These are phyloP conservation scores for Nasturtium officinale DNA, from an alignment of 345 rosid genomes.

Conservation along the genomic window DNA sequence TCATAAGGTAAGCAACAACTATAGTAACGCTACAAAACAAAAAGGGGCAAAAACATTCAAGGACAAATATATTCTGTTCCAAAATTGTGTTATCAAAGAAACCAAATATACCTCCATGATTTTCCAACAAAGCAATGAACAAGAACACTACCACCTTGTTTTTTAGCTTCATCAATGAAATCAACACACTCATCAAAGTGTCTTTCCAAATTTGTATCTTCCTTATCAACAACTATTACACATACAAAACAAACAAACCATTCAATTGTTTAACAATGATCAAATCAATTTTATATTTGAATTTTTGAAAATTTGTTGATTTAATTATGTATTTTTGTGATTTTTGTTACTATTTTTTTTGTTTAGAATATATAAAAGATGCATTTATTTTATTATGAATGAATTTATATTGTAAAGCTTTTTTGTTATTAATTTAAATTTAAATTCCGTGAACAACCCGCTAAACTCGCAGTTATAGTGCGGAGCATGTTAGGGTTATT, in stretches of 20 bases:
- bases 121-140: slow-evolving; percentile 53
- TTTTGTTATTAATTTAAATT: too few relatives aligned
- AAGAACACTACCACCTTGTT: slow-evolving; percentile 47
- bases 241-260: not conserved
- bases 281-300: too few relatives aligned
- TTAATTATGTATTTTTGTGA: too few relatives aligned
- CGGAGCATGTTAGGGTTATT: too few relatives aligned
- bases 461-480: too few relatives aligned
- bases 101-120: slow-evolving; percentile 48
- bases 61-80: not conserved
- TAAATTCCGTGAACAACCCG: too few relatives aligned
- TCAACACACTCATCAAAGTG: slow-evolving; percentile 67
- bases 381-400: too few relatives aligned
- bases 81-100: slow-evolving; percentile 21
- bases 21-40: slow-evolving; percentile 59
- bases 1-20: slow-evolving; percentile 80
- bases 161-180: slow-evolving; percentile 71
- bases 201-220: slow-evolving; percentile 55
- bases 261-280: too few relatives aligned
- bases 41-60: slow-evolving; percentile 7
- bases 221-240: slow-evolving; percentile 58
- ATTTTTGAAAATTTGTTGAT: too few relatives aligned
- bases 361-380: too few relatives aligned
- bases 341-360: too few relatives aligned
- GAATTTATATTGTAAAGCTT: too few relatives aligned